Percentiles rank a stretch among this genome's conserved stretches.
These are phyloP conservation scores for Seminavis robusta DNA, from an alignment of 108 stramenopile genomes.

Conservation along the genomic window DNA sequence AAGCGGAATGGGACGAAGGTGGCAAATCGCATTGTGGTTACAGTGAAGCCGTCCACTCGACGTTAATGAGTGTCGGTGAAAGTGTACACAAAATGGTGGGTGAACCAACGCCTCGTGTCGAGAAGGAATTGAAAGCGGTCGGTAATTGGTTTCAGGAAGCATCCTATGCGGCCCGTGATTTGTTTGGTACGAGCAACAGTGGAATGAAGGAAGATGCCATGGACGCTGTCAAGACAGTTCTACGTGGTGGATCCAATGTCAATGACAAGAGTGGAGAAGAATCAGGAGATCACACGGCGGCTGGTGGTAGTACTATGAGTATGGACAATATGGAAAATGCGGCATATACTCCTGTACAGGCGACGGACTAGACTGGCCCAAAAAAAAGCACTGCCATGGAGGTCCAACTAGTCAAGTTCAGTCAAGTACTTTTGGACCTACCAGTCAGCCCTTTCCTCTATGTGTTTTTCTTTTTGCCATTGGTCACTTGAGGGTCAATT, in stretches of 20 bases:
- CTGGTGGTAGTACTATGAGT: not conserved
- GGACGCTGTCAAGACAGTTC: conserved; percentile 10
- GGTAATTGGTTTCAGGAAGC: conserved; percentile 53
- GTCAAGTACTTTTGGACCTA: too few relatives aligned
- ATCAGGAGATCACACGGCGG: not conserved
- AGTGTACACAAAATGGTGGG: conserved; percentile 46
- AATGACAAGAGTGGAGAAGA: conserved; percentile 21
- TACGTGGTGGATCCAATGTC: too few relatives aligned
- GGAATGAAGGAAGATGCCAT: conserved; percentile 22
- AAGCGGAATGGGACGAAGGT: conserved; percentile 63
- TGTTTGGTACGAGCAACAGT: conserved; percentile 23
- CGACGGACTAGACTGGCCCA: not conserved
- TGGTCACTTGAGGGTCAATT: too few relatives aligned
- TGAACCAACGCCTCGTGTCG: conserved; percentile 34
- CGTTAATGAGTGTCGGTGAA: conserved; percentile 53
- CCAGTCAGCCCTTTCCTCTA: too few relatives aligned
- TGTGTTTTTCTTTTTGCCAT: too few relatives aligned
- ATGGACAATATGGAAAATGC: not conserved
- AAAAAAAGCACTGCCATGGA: not conserved
- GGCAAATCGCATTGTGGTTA: conserved; percentile 56
- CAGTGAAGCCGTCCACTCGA: conserved; percentile 40
- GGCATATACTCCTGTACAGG: not conserved
- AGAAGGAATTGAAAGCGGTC: conserved; percentile 19
- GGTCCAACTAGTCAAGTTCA: not conserved
- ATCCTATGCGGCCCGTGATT: conserved; percentile 38